These are phyloP conservation scores for Trametes hirsuta DNA, from an alignment of 1,284 basidiomycete species.

Conservation along the genomic window DNA sequence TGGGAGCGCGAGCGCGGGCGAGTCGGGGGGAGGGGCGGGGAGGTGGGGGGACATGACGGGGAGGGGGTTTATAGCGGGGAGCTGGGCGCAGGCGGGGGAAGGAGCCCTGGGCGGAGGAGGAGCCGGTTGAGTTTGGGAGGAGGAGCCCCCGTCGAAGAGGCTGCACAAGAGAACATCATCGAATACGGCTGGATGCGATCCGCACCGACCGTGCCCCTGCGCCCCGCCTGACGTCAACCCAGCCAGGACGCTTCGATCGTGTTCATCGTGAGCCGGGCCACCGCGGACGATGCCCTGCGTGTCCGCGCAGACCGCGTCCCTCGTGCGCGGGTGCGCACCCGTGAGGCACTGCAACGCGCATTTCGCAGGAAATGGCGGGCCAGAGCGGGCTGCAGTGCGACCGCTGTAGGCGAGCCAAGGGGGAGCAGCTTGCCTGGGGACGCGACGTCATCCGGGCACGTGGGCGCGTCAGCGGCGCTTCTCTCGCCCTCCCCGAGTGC, in stretches of 20 bases:
- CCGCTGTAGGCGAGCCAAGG: neutral
- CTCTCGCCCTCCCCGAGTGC: neutral
- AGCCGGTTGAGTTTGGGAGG: neutral
- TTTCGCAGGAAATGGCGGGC: neutral
- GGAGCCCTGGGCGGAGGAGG: neutral
- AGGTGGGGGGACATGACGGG: neutral
- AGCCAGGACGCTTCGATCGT: too few relatives aligned
- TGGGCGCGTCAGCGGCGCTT: constrained; percentile 10
- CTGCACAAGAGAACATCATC: constrained; percentile 1
- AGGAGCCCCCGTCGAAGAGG: neutral
- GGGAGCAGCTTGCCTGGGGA: neutral
- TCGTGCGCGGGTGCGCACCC: too few relatives aligned
- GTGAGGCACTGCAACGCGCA: neutral
- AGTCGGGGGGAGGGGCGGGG: neutral
- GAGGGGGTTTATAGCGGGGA: neutral
- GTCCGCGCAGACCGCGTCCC: too few relatives aligned
- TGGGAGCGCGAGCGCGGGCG: neutral
- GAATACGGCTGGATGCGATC: neutral
- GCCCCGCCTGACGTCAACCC: constrained; percentile 7
- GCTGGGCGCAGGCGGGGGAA: neutral
- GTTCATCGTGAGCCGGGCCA: neutral
- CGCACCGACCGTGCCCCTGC: neutral
- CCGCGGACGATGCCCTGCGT: too few relatives aligned
- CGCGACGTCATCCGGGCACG: constrained; percentile 10
- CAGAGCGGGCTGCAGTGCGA: neutral